Conservation (phyloP, 345 rosid species). For the Lepidium africanum region DNA sequence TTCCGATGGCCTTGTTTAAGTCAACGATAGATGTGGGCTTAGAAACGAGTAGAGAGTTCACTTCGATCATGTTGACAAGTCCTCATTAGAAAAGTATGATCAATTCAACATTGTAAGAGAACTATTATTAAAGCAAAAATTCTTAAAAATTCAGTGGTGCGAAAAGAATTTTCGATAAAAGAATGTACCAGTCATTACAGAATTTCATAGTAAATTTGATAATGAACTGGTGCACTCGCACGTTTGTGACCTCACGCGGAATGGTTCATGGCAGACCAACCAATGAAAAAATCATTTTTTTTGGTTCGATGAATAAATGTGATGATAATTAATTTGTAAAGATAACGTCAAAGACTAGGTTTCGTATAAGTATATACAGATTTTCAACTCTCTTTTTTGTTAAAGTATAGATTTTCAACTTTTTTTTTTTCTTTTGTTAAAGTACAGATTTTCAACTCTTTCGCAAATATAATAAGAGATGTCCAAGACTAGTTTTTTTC, state of each 20-base stretch:
- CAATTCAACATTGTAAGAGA: neutral
- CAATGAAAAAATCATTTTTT: neutral
- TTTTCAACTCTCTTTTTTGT: too few relatives aligned
- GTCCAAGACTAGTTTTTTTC: too few relatives aligned
- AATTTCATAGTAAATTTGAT: neutral
- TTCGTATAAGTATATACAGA: too few relatives aligned
- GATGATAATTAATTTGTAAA: neutral
- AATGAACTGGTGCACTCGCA: neutral
- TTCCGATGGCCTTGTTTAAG: neutral
- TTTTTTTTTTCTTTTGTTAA: too few relatives aligned
- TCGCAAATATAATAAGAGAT: too few relatives aligned
- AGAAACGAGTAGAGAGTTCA: conserved; percentile 13
- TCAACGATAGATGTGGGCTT: conserved; percentile 12
- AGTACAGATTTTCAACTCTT: too few relatives aligned
- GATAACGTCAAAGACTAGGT: neutral
- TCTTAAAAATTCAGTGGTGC: neutral
- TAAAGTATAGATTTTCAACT: too few relatives aligned
- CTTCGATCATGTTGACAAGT: conserved; percentile 15
- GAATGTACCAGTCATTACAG: neutral
- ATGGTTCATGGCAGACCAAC: conserved; percentile 20
- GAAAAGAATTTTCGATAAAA: neutral
- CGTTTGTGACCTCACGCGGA: conserved; percentile 11
- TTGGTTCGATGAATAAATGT: neutral
- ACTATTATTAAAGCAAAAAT: too few relatives aligned
- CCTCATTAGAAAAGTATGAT: neutral